Evolutionary conservation across 371 early-diverging fungal species (phyloP).

Genomic region (Nosema bombycis): DNA sequence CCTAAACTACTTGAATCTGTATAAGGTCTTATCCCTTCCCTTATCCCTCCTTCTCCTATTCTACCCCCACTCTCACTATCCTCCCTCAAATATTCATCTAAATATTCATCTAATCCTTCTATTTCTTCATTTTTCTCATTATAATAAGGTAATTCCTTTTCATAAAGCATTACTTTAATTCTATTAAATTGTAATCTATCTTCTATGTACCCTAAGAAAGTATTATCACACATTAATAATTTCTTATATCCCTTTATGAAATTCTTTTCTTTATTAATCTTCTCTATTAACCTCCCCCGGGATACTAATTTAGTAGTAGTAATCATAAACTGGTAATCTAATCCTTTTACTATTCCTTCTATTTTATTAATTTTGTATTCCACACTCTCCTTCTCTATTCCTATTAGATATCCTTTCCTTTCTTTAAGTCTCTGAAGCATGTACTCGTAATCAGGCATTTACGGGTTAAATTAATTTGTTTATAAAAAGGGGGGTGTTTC

Average conservation of each 20-base stretch:
- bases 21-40: too few species aligned
- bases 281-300: conserved; percentile 4
- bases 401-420: conserved; percentile 10
- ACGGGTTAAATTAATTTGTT: background rate
- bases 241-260: conserved; percentile 50
- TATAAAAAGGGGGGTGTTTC: too few species aligned
- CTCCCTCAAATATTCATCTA: too few species aligned
- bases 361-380: conserved; percentile 41
- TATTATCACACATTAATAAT: conserved; percentile 25
- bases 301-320: background rate
- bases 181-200: conserved; percentile 27
- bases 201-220: background rate
- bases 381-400: conserved; percentile 43
- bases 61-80: too few species aligned
- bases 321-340: background rate
- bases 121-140: conserved; percentile 13
- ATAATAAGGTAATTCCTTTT: conserved; percentile 43
- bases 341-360: conserved; percentile 6
- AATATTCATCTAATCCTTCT: conserved; percentile 11
- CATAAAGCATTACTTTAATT: conserved; percentile 46
- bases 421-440: background rate
- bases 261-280: conserved; percentile 50
- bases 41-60: too few species aligned
- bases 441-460: background rate
- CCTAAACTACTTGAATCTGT: too few species aligned